These are phyloP conservation scores for Trichosporon sp. DNA, from an alignment of 1,284 basidiomycete species.

Conservation along the genomic window DNA sequence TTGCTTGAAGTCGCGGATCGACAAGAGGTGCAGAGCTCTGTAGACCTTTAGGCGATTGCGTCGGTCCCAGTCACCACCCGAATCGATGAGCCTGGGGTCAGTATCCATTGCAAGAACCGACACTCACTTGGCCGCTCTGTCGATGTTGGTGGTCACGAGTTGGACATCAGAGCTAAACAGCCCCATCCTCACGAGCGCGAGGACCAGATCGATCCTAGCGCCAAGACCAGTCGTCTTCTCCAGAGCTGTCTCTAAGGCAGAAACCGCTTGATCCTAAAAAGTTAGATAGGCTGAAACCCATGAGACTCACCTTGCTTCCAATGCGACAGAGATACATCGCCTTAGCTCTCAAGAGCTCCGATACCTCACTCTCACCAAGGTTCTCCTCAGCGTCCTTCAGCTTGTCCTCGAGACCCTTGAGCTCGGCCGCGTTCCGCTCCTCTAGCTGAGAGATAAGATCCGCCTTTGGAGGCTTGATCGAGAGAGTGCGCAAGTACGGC, in stretches of 20 bases:
- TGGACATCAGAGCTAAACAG: constrained; percentile 82
- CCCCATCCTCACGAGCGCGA: constrained; percentile 82
- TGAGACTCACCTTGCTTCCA: constrained; percentile 71
- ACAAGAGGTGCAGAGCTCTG: constrained; percentile 75
- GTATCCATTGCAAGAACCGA: background rate
- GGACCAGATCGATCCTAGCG: constrained; percentile 84
- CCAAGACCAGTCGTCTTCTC: constrained; percentile 92
- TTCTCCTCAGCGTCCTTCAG: constrained; percentile 82
- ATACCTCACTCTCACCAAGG: constrained; percentile 89
- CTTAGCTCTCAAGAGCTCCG: constrained; percentile 74
- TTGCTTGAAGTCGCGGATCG: constrained; percentile 72
- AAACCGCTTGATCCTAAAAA: constrained; percentile 62
- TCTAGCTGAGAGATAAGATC: constrained; percentile 64
- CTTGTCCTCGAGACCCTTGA: constrained; percentile 70
- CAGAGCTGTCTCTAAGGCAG: constrained; percentile 76
- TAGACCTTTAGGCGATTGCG: constrained; percentile 96
- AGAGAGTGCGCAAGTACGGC: constrained; percentile 57
- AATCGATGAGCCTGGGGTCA: constrained; percentile 71
- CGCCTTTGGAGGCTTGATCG: constrained; percentile 51
- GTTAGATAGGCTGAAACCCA: background rate
- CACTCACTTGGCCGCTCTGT: constrained; percentile 73
- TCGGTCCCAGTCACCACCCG: constrained; percentile 97
- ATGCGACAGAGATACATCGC: constrained; percentile 84
- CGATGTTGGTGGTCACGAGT: constrained; percentile 67
- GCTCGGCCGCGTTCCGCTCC: constrained; percentile 66